Evolutionary conservation across 768 basidiomycete genomes (phyloP), one percentile per base, ranked within the genome.

Genomic region (Auriscalpium vulgare): DNA sequence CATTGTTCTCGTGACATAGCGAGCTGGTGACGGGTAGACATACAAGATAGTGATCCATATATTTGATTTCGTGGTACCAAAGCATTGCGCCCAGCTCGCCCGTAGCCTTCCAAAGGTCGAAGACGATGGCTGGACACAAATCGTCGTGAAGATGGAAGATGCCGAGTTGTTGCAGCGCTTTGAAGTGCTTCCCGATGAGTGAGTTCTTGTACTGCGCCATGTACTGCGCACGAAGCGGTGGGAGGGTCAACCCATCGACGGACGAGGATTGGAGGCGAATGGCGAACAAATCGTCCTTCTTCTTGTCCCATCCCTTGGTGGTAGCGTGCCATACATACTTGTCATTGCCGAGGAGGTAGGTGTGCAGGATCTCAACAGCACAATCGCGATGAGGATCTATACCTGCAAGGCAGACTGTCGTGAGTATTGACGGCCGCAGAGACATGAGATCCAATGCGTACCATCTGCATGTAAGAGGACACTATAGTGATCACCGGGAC

Each of bases 131-230:
- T 11, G 19, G n/a, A 36, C 57, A 55, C 5, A 59, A 51, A 6
- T 10, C 10, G 11, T 54, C 62, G 35, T 61, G 38, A 1, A 65
- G 47, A 40, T 68, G 63, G 50, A 75, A 75, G 4, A 67, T 52
- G 3, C 47, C 62, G 3, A 68, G 59, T 53, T 74, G 71, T 40
- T 65, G 62, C 0, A 74, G 59, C 9, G 57, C 55, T 55, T 71
- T 69, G 65, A 72, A 70, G 51, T 74, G 73, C 47, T 70, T 70
- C 0, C 73, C 69, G n/a, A 74, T 69, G 2, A 74, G 64, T 4
- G 55, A 56, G 43, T 71, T 70, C 34, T 65, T 66, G 55, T 74
- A 72, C 50, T 71, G 65, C 3, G 71, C 53, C 9, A 74, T 61
- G 52, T 74, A 74, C 4, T 44, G 34, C 0, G 72, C 62, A n/a